A percentile compares a stretch with the other conserved stretches of the same genome.
Conservation (phyloP, 768 basidiomycete genomes). For the Cubamyces sp. region DNA sequence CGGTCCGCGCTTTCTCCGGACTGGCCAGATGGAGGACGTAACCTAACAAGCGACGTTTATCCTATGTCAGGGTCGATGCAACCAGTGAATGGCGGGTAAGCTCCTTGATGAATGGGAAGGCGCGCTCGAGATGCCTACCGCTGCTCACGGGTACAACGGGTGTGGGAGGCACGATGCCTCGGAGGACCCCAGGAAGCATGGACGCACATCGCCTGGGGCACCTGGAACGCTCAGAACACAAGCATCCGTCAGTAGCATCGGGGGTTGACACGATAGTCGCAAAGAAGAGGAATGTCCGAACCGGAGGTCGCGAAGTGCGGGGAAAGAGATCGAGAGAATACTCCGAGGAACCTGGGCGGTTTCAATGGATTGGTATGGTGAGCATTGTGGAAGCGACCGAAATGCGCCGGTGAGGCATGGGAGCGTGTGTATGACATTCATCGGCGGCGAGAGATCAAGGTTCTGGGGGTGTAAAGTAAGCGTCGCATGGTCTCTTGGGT, state of each 20-base stretch:
- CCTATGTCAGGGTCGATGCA: neutral
- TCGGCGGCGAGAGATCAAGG: neutral
- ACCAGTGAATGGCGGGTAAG: neutral
- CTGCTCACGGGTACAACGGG: neutral
- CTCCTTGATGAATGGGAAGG: neutral
- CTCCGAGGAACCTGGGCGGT: neutral
- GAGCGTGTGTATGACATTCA: neutral
- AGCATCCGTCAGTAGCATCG: no score
- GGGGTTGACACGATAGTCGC: neutral
- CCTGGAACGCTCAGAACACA: neutral
- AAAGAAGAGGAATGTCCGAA: neutral
- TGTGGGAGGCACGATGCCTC: neutral
- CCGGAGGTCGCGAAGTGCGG: neutral
- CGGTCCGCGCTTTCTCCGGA: conserved; percentile 13
- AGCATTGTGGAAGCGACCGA: neutral
- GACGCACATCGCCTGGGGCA: neutral
- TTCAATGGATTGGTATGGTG: neutral
- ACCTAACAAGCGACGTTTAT: neutral
- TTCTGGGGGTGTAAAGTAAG: neutral
- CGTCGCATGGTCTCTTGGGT: neutral
- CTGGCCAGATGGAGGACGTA: neutral
- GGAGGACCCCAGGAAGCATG: neutral
- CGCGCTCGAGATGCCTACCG: neutral
- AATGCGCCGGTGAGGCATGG: neutral
- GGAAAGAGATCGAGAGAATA: conserved; percentile 8